A percentile compares a stretch with the other conserved stretches of the same genome.
phyloP scores from a whole-genome alignment of 257 asterid genomes.

The Eustoma russellianum region DNA sequence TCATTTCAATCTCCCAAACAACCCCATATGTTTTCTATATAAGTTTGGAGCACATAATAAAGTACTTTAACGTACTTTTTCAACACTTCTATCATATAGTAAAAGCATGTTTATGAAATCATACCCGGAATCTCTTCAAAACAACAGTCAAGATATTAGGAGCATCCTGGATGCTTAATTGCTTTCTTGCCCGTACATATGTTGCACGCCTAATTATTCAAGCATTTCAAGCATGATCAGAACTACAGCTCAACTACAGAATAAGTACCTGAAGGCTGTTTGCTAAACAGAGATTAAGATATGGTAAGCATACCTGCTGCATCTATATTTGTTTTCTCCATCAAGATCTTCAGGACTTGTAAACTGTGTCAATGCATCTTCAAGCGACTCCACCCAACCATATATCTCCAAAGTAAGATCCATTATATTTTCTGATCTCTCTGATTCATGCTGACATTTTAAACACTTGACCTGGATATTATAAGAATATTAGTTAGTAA shows the following conservation, averaged over 20 bases:
- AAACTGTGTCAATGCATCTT: slow-evolving; percentile 79
- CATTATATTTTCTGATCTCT: slow-evolving; percentile 65
- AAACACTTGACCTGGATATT: slow-evolving; percentile 62
- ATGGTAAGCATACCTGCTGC: slow-evolving; percentile 45
- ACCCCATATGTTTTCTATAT: too few species aligned
- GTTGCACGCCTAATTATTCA: slow-evolving; percentile 47
- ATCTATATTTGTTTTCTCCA: slow-evolving; percentile 85
- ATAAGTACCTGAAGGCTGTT: not conserved
- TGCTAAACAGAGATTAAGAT: not conserved
- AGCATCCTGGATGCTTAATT: slow-evolving; percentile 68
- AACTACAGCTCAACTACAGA: not conserved
- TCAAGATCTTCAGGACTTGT: slow-evolving; percentile 81
- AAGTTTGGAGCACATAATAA: too few species aligned
- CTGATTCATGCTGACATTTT: slow-evolving; percentile 67
- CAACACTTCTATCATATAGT: not conserved
- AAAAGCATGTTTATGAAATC: not conserved
- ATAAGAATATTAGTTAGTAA: slow-evolving; percentile 7
- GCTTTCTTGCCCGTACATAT: slow-evolving; percentile 69
- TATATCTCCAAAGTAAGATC: slow-evolving; percentile 79
- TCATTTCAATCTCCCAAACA: too few species aligned
- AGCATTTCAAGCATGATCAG: slow-evolving; percentile 4
- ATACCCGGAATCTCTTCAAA: slow-evolving; percentile 87
- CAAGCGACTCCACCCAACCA: slow-evolving; percentile 71
- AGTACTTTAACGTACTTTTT: too few species aligned
- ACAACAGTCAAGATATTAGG: slow-evolving; percentile 84